These are phyloP conservation scores for Tricholoma terreum DNA, from an alignment of 768 basidiomycete genomes.

Conservation along the genomic window DNA sequence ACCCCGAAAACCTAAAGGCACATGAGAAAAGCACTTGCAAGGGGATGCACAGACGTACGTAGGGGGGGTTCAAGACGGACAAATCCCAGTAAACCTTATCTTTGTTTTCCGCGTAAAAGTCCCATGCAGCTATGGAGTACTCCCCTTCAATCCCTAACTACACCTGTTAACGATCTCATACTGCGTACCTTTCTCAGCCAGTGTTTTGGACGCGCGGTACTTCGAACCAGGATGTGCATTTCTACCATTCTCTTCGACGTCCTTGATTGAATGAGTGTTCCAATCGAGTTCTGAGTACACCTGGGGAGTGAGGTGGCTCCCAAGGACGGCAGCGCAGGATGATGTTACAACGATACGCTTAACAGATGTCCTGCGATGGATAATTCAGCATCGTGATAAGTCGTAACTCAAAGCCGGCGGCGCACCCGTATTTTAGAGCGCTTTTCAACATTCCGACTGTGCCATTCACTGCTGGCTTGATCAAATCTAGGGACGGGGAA, in stretches of 20 bases:
- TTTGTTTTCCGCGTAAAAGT: conserved; percentile 43
- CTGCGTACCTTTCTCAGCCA: conserved; percentile 55
- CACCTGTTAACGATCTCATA: neutral
- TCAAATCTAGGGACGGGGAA: conserved; percentile 43
- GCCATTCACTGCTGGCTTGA: conserved; percentile 69
- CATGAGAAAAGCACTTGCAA: neutral
- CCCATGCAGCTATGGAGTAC: conserved; percentile 36
- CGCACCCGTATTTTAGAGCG: conserved; percentile 51
- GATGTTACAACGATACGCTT: conserved; percentile 71
- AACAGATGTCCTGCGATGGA: conserved; percentile 38
- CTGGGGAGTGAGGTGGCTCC: conserved; percentile 18
- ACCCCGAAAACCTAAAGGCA: conserved; percentile 30
- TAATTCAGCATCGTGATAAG: neutral
- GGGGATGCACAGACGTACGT: conserved; percentile 26
- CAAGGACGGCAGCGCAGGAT: conserved; percentile 50
- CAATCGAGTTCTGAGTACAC: conserved; percentile 54
- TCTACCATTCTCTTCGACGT: conserved; percentile 47
- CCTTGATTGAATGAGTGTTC: conserved; percentile 49
- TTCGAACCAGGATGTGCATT: conserved; percentile 37
- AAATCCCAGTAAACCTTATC: conserved; percentile 47
- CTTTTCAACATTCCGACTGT: conserved; percentile 62
- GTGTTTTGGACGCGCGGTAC: conserved; percentile 61
- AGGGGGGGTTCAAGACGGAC: conserved; percentile 52
- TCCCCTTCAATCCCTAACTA: neutral
- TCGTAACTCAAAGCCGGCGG: neutral